Evolutionary conservation across 108 stramenopile species (phyloP).

Genomic region (Cyclotella distinguenda): DNA sequence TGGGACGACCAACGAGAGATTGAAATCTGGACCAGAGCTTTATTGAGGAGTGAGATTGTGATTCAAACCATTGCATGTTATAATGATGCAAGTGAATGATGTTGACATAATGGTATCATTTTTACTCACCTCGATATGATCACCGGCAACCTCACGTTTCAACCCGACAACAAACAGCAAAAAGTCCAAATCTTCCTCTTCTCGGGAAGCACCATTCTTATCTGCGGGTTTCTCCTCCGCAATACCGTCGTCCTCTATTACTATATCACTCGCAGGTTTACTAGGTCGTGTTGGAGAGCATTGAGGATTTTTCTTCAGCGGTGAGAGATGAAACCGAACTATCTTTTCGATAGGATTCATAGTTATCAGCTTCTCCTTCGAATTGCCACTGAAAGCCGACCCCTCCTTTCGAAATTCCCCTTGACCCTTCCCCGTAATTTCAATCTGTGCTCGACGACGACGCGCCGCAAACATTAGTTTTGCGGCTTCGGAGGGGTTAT

Average conservation of each 20-base stretch:
- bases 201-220: not conserved
- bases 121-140: slow-evolving; percentile 42
- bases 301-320: slow-evolving; percentile 2
- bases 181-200: slow-evolving; percentile 28
- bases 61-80: not conserved
- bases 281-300: slow-evolving; percentile 14
- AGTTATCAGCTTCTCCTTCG: not conserved
- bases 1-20: slow-evolving; percentile 28
- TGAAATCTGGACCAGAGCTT: slow-evolving; percentile 49
- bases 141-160: slow-evolving; percentile 42
- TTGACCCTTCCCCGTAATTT: slow-evolving; percentile 8
- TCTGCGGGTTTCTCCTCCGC: not conserved
- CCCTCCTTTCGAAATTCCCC: not conserved
- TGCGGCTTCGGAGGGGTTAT: not conserved
- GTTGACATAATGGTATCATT: not conserved
- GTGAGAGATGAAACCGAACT: slow-evolving; percentile 11
- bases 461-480: slow-evolving; percentile 20
- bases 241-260: not conserved
- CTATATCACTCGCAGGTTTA: not conserved
- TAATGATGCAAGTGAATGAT: not conserved
- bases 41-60: not conserved
- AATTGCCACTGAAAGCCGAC: not conserved
- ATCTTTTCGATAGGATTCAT: slow-evolving; percentile 1
- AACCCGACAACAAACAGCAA: slow-evolving; percentile 35
- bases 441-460: slow-evolving; percentile 19